Evolutionary conservation across 345 rosid genomes (phyloP), one percentile per base, ranked within the genome.

Genomic region (Populus simonii): DNA sequence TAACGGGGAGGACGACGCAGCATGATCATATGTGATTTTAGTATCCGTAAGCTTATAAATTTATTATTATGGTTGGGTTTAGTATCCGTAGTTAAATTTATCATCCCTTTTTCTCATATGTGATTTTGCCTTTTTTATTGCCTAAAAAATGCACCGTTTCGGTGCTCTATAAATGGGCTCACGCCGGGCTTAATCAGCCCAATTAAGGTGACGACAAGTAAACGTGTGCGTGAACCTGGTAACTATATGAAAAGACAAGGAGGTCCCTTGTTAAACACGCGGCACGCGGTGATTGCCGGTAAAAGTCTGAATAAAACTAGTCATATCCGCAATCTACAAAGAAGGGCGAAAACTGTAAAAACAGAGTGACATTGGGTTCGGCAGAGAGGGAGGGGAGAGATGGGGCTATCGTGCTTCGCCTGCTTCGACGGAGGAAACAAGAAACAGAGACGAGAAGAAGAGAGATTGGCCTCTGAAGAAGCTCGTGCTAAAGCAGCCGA

Each of bases 401-500:
- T 80, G 79, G 83, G 80, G 45, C 43, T 90, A 89, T 92, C 90
- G 65, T 93, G 98, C 76, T 91, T 90, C 77, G 87, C 85, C 41
- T 93, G 98, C 86, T 89, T 95, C 84, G 88, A 78, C 78, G 94
- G 92, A 53, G 89, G 84, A 7, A 78, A 71, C 72, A 91, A 89
- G 78, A 84, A 84, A 74, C 85, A 84, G 82, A 85, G 91, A 66
- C 86, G 80, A 72, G 99, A 94, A 85, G 85, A 89, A 76, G 98
- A 91, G 47, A 80, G 86, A 81, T 68, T 81, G 78, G 97, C 93
- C 71, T 89, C 94, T 25, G 93, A 86, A 7, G 99, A 92, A 85
- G 99, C 97, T 79, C 97, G 99, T 18, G 94, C 94, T 61, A 96
- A 53, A 87, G 97, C 99, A 65, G 98, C 97, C 79, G 99, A 96